A percentile compares a stretch with the other conserved stretches of the same genome.
Conservation (phyloP, 768 basidiomycete genomes). For the Lentinus brumalis region DNA sequence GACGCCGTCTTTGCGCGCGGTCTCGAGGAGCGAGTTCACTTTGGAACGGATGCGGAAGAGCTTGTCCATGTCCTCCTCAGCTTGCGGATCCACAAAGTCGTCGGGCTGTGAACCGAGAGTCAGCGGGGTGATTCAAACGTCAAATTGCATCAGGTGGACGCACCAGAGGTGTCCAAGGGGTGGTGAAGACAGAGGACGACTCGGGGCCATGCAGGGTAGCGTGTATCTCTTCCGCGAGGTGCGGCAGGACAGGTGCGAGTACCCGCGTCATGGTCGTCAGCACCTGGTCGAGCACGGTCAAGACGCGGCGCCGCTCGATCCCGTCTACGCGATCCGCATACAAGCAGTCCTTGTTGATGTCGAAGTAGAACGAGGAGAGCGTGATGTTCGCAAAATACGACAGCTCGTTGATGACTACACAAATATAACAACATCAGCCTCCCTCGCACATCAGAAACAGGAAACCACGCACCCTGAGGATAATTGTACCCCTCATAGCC, state of each 20-base stretch:
- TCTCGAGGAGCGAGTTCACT: slow-evolving; percentile 71
- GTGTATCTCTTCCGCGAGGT: slow-evolving; percentile 89
- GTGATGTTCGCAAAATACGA: slow-evolving; percentile 81
- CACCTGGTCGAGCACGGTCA: slow-evolving; percentile 76
- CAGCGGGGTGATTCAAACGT: not conserved
- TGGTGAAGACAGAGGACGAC: slow-evolving; percentile 67
- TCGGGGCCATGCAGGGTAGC: slow-evolving; percentile 33
- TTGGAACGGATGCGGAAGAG: slow-evolving; percentile 61
- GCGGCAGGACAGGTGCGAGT: slow-evolving; percentile 85
- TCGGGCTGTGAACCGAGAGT: slow-evolving; percentile 39
- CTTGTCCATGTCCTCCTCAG: slow-evolving; percentile 61
- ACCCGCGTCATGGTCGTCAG: slow-evolving; percentile 66
- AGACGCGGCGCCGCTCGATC: slow-evolving; percentile 58
- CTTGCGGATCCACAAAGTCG: slow-evolving; percentile 63
- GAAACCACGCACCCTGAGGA: slow-evolving; percentile 61
- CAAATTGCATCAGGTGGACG: slow-evolving; percentile 24
- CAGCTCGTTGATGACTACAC: slow-evolving; percentile 68
- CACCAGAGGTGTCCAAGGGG: slow-evolving; percentile 71
- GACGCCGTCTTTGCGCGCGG: slow-evolving; percentile 72
- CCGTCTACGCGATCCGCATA: slow-evolving; percentile 67
- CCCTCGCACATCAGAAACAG: not conserved
- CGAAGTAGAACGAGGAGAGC: slow-evolving; percentile 90
- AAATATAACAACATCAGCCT: slow-evolving; percentile 4
- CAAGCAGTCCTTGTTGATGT: slow-evolving; percentile 86
- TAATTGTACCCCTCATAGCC: slow-evolving; percentile 80